Evolutionary conservation across 1,284 basidiomycete genomes (phyloP).

Genomic region (Ganoderma sinense): DNA sequence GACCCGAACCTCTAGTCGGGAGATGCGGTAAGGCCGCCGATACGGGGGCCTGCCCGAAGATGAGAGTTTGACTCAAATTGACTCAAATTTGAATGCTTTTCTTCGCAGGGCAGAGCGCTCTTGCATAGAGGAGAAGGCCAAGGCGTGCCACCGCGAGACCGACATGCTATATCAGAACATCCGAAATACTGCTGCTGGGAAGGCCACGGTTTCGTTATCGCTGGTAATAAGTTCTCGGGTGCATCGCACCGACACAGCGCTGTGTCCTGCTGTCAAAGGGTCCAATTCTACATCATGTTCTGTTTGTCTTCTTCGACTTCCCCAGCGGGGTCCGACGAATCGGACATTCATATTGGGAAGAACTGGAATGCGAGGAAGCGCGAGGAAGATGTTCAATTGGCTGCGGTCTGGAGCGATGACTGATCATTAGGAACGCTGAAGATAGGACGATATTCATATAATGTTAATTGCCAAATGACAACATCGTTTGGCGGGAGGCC

Average conservation of each 20-base stretch:
- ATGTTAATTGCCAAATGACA: neutral
- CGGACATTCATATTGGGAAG: neutral
- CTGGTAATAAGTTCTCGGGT: neutral
- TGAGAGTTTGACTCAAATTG: conserved; percentile 1
- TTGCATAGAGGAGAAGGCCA: neutral
- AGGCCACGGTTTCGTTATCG: neutral
- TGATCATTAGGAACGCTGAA: neutral
- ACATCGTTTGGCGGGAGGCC: neutral
- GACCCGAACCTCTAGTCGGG: neutral
- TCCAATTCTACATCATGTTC: neutral
- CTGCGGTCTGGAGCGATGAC: neutral
- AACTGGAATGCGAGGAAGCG: neutral
- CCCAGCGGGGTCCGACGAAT: neutral
- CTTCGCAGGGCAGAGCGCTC: neutral
- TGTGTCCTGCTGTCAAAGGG: neutral
- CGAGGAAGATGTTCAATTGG: neutral
- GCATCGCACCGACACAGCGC: conserved; percentile 4
- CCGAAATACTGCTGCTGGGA: neutral
- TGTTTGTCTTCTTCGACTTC: neutral
- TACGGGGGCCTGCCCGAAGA: neutral
- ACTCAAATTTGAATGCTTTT: neutral
- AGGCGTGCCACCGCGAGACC: neutral
- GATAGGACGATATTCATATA: neutral
- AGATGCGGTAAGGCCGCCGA: neutral
- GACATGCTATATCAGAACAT: neutral